Base-by-base conservation (phyloP, 306 rosid species). In the Neltuma alba region DNA sequence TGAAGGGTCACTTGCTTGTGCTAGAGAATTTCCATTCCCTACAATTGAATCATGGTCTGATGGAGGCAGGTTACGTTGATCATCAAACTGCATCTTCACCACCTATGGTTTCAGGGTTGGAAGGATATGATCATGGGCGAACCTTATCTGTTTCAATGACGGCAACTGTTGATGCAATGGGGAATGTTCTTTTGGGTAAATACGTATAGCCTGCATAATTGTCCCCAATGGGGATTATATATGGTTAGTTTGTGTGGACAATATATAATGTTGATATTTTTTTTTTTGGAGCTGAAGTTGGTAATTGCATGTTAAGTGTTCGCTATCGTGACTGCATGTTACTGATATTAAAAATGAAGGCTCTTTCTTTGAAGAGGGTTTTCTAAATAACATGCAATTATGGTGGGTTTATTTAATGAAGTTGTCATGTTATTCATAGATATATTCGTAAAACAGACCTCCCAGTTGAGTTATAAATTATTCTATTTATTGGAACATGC, bases 1-100 rank as follows among this genome's bases (percentile, higher is more conserved):
- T 91, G 83, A 70, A 94, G 98, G 98, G 98, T 80, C 98, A 94
- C 83, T 87, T 89, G 82, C 90, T 94, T 70, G 90, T 80, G 70
- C 84, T 94, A 65, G 78, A 94, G 83, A 91, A 92, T 78, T 87
- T 87, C 75, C 81, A 83, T 62, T 83, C 77, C 82, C 86, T 92
- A 83, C 82, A 76, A 45, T 74, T 92, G 83, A 92, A 91, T 85
- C 98, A 92, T 86, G 98, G 94, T 76, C 78, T 91, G 79, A 94
- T 94, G 98, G 98, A 94, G 85, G 91, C 72, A 18, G 92, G 94
- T 47, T 94, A 94, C 84, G 86, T 91, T 76, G 83, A 85, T 77
- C 94, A 94, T 82, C 78, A 86, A 77, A 67, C 72, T 69, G 68
- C 82, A 47, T 37, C 81, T 77, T 76, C 70, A 1, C 52, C 61